A percentile compares a stretch with the other conserved stretches of the same genome.
Evolutionary conservation across 495 filamentous ascomycete genomes (phyloP).

Genomic region (Astrothelium macrocarpum): DNA sequence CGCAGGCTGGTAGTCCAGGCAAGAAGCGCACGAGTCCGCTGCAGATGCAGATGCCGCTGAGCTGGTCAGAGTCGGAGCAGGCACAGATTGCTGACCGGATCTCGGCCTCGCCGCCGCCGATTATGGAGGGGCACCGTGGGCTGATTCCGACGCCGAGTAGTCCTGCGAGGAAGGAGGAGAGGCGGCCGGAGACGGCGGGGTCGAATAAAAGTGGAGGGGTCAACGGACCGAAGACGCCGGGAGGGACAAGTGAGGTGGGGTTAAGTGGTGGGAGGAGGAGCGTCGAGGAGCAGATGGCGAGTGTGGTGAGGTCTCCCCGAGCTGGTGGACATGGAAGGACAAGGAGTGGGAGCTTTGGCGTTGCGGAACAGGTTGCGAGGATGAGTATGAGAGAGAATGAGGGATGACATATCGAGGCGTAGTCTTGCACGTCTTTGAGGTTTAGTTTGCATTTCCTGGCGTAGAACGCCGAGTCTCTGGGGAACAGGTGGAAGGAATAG

Average conservation of each 20-base stretch:
- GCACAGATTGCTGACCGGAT: neutral
- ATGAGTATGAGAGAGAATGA: neutral
- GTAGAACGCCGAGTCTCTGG: too few relatives aligned
- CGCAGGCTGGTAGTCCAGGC: neutral
- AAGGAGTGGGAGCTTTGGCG: slow-evolving; percentile 1
- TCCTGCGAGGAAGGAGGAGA: neutral
- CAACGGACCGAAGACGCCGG: neutral
- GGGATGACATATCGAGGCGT: neutral
- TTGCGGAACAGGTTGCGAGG: slow-evolving; percentile 1
- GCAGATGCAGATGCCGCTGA: neutral
- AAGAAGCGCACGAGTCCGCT: neutral
- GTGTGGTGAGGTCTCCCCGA: neutral
- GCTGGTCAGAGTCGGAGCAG: too few relatives aligned
- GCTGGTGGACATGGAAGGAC: neutral
- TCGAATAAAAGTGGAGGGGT: neutral
- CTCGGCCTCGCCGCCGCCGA: neutral
- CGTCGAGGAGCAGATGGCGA: neutral
- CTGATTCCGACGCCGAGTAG: neutral
- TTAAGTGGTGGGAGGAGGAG: neutral
- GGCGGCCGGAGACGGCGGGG: neutral
- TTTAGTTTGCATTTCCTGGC: neutral
- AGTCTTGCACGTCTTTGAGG: neutral
- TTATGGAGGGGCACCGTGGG: neutral
- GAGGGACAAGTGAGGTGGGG: neutral
- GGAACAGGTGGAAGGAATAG: too few relatives aligned